A percentile compares a stretch with the other conserved stretches of the same genome.
Evolutionary conservation across 1,139 yeast species (phyloP).

Genomic region (Sugiyamaella japonica): DNA sequence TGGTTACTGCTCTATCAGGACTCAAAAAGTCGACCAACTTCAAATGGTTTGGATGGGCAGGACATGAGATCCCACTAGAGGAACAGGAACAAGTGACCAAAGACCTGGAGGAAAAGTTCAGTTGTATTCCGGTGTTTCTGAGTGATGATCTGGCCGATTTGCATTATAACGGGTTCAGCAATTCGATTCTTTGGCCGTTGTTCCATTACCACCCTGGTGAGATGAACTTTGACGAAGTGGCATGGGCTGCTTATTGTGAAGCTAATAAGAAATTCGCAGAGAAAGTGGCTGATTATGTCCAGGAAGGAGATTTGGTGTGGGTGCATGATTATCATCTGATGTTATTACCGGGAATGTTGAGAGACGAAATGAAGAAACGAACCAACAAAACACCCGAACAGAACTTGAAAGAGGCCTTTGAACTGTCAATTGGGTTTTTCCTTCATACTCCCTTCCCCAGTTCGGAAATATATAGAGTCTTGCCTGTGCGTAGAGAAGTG

Average conservation of each 20-base stretch:
- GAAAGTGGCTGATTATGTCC: constrained; percentile 66
- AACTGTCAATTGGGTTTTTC: constrained; percentile 69
- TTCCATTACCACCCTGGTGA: constrained; percentile 99
- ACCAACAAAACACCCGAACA: constrained; percentile 53
- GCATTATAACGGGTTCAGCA: constrained; percentile 95
- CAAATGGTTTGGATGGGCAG: constrained; percentile 99
- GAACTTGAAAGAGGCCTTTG: constrained; percentile 1
- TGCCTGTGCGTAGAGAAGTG: constrained; percentile 94
- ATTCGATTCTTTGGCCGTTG: constrained; percentile 92
- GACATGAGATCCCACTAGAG: constrained; percentile 76
- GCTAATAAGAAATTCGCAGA: constrained; percentile 85
- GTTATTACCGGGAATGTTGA: constrained; percentile 88
- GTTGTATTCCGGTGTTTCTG: constrained; percentile 86
- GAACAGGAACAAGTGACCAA: constrained; percentile 68
- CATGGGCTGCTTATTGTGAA: constrained; percentile 97
- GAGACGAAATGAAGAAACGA: constrained; percentile 56
- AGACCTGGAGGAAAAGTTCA: constrained; percentile 75
- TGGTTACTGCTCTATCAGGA: constrained; percentile 94
- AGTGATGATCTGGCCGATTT: constrained; percentile 89
- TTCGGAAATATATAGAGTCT: constrained; percentile 88
- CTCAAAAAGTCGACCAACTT: constrained; percentile 80
- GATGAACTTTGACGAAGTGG: constrained; percentile 95
- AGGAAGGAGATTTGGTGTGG: constrained; percentile 91
- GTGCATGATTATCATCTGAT: constrained; percentile 97
- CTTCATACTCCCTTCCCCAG: constrained; percentile 98